Evolutionary conservation across 768 basidiomycete genomes (phyloP).

Genomic region (Tricholoma bakamatsutake): DNA sequence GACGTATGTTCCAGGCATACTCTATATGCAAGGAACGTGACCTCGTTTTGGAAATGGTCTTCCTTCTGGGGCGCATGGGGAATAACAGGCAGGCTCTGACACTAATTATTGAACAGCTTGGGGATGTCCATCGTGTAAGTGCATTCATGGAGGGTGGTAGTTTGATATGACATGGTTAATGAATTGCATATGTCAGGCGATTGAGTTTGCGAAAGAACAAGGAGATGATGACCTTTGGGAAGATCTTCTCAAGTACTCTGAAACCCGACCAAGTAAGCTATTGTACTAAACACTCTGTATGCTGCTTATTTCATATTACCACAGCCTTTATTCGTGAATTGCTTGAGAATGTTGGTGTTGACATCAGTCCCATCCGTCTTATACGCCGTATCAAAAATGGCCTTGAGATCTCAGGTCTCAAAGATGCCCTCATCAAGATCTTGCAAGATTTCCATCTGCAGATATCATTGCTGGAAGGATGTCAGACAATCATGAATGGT

Average conservation of each 20-base stretch:
- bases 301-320: neutral
- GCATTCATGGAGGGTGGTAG: neutral
- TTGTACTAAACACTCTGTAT: neutral
- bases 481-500: conserved; percentile 78
- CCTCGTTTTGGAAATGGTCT: conserved; percentile 95
- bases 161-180: neutral
- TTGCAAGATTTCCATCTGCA: conserved; percentile 94
- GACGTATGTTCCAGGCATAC: conserved; percentile 56
- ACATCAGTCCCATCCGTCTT: conserved; percentile 91
- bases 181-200: conserved; percentile 50
- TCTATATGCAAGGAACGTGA: conserved; percentile 78
- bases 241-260: conserved; percentile 89
- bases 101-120: conserved; percentile 91
- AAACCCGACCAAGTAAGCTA: conserved; percentile 76
- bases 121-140: conserved; percentile 82
- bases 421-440: conserved; percentile 93
- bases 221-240: conserved; percentile 98
- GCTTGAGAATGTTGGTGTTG: conserved; percentile 92
- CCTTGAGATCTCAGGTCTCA: conserved; percentile 91
- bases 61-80: conserved; percentile 94
- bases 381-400: conserved; percentile 95
- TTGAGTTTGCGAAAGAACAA: conserved; percentile 97
- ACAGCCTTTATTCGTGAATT: conserved; percentile 91
- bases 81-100: conserved; percentile 93
- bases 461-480: conserved; percentile 88